Conservation (phyloP, 2,329 filamentous ascomycete genomes). For the Ilyonectria mors-panacis region DNA sequence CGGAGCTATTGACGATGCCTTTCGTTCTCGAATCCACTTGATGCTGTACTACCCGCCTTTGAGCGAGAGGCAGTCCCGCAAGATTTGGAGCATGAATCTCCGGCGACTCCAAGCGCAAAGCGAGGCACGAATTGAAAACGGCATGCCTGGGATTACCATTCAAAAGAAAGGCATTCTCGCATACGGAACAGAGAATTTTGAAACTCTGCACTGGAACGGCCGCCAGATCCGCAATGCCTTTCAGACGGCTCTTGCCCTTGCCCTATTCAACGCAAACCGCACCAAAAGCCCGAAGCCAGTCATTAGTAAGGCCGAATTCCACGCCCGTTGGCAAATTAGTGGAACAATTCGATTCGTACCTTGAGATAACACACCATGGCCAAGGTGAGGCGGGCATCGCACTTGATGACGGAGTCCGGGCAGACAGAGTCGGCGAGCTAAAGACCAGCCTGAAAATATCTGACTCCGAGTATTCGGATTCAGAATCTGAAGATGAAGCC, state of each 20-base stretch:
- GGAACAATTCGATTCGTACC: not conserved
- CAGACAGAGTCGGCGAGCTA: no score
- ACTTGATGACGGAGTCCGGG: not conserved
- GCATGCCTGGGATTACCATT: slow-evolving; percentile 33
- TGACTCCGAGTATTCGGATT: not conserved
- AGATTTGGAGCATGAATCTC: slow-evolving; percentile 50
- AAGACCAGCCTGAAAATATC: no score
- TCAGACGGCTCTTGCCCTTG: slow-evolving; percentile 52
- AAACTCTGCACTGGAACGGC: slow-evolving; percentile 55
- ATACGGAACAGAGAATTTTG: no score
- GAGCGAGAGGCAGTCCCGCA: slow-evolving; percentile 32
- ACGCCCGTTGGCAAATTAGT: not conserved
- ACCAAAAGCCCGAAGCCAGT: no score
- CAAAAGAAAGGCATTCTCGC: slow-evolving; percentile 43
- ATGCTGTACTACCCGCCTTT: slow-evolving; percentile 54
- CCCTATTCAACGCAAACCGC: slow-evolving; percentile 51
- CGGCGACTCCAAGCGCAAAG: slow-evolving; percentile 29
- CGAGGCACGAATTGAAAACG: slow-evolving; percentile 23
- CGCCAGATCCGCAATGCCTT: slow-evolving; percentile 52
- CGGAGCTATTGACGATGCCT: slow-evolving; percentile 60
- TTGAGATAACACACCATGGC: not conserved
- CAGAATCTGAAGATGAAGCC: not conserved
- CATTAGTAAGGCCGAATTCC: no score
- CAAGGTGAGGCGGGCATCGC: not conserved
- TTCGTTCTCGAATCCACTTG: slow-evolving; percentile 57